Evolutionary conservation across 1,139 yeast species (phyloP).

Genomic region (Geotrichum australiense): DNA sequence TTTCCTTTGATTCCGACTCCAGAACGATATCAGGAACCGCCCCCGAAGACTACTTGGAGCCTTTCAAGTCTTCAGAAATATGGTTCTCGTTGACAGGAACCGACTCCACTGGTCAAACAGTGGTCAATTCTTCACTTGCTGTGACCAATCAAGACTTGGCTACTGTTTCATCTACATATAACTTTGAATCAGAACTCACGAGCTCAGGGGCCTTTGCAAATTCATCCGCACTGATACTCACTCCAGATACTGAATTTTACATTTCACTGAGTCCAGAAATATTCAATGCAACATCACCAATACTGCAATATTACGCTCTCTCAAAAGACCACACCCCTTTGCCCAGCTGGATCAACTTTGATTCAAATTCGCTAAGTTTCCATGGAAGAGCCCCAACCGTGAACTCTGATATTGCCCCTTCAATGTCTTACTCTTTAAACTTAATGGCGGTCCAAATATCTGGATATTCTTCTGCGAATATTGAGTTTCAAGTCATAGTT

Average conservation of each 20-base stretch:
- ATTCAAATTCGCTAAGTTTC: constrained; percentile 51
- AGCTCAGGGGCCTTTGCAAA: constrained; percentile 1
- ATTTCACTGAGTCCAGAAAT: constrained; percentile 47
- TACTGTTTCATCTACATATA: neutral
- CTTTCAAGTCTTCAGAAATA: constrained; percentile 22
- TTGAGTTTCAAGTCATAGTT: constrained; percentile 62
- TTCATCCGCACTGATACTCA: constrained; percentile 57
- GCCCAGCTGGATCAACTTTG: constrained; percentile 80
- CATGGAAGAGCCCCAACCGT: constrained; percentile 85
- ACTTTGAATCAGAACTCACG: constrained; percentile 4
- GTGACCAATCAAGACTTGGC: constrained; percentile 38
- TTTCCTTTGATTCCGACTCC: constrained; percentile 55
- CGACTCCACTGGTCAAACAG: constrained; percentile 49
- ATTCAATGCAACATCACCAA: constrained; percentile 34
- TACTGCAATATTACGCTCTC: constrained; percentile 72
- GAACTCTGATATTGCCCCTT: constrained; percentile 82
- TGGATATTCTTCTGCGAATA: constrained; percentile 69
- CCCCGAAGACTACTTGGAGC: constrained; percentile 26
- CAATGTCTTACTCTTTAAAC: constrained; percentile 58
- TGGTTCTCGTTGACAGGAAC: constrained; percentile 53
- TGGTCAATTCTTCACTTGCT: constrained; percentile 47
- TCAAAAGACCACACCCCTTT: constrained; percentile 75
- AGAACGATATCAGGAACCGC: constrained; percentile 72
- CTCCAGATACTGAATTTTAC: constrained; percentile 59
- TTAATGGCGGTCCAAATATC: constrained; percentile 72